These are phyloP conservation scores for Alternaria panax DNA, from an alignment of 2,329 filamentous ascomycete species.

Conservation along the genomic window DNA sequence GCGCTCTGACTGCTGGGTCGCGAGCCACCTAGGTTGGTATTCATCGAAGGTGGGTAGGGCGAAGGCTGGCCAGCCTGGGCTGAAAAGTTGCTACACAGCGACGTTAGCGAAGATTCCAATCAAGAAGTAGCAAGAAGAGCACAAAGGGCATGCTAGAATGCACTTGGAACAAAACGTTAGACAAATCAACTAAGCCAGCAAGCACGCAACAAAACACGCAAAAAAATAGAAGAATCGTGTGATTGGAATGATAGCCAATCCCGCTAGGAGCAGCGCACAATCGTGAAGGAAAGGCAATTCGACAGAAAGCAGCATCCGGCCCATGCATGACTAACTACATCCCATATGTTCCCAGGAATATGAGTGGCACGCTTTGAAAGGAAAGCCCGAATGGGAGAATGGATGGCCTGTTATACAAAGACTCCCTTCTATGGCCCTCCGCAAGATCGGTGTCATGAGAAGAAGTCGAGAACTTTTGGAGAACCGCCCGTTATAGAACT, in stretches of 20 bases:
- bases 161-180: conserved; percentile 24
- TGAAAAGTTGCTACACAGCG: neutral
- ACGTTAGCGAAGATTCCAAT: conserved; percentile 4
- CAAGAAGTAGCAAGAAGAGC: conserved; percentile 5
- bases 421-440: conserved; percentile 44
- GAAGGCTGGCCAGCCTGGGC: conserved; percentile 9
- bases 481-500: conserved; percentile 46
- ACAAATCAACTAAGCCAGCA: conserved; percentile 32
- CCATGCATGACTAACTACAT: conserved; percentile 48
- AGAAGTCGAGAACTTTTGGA: conserved; percentile 50
- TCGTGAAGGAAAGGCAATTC: conserved; percentile 37
- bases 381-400: conserved; percentile 41
- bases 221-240: conserved; percentile 39
- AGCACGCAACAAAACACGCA: conserved; percentile 37
- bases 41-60: conserved; percentile 7
- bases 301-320: conserved; percentile 43
- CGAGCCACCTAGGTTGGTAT: conserved; percentile 6
- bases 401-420: conserved; percentile 50
- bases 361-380: conserved; percentile 40
- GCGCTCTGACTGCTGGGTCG: conserved; percentile 1
- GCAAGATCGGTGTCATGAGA: conserved; percentile 47
- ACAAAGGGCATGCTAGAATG: conserved; percentile 11
- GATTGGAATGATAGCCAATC: conserved; percentile 51
- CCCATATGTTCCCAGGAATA: conserved; percentile 39
- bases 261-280: conserved; percentile 37